Conservation (phyloP, 352 stramenopile species). For the Globisporangium okanoganense region DNA sequence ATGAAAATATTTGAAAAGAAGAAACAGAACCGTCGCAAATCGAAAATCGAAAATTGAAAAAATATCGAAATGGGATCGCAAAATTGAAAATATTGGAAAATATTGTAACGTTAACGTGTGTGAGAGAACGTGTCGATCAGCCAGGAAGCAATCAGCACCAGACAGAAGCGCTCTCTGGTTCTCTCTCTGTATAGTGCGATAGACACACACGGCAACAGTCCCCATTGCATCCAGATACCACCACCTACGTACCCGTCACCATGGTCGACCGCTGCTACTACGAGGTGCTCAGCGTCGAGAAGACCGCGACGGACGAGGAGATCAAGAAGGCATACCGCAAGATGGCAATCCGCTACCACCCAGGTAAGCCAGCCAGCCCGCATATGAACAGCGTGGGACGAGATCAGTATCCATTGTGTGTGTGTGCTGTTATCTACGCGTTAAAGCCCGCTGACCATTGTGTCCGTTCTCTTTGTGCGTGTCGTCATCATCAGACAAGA, state of each 20-base stretch:
- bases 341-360: slow-evolving; percentile 84
- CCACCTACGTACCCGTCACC: background rate
- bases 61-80: too few relatives aligned
- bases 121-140: slow-evolving; percentile 3
- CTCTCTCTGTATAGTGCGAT: background rate
- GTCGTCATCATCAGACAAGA: slow-evolving; percentile 67
- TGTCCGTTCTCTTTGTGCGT: background rate
- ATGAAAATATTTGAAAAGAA: too few relatives aligned
- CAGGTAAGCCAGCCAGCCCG: slow-evolving; percentile 42
- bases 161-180: background rate
- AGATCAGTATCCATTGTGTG: too few relatives aligned
- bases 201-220: too few relatives aligned
- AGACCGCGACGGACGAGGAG: slow-evolving; percentile 70
- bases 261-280: slow-evolving; percentile 73
- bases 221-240: too few relatives aligned
- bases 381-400: background rate
- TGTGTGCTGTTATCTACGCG: background rate
- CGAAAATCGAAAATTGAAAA: too few relatives aligned
- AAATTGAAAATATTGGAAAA: too few relatives aligned
- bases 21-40: too few relatives aligned
- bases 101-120: too few relatives aligned
- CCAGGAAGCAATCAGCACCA: background rate
- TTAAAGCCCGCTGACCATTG: background rate
- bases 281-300: slow-evolving; percentile 59
- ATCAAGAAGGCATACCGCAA: slow-evolving; percentile 87